Conservation (phyloP, 1,139 yeast genomes). For the Geotrichum reessii region DNA sequence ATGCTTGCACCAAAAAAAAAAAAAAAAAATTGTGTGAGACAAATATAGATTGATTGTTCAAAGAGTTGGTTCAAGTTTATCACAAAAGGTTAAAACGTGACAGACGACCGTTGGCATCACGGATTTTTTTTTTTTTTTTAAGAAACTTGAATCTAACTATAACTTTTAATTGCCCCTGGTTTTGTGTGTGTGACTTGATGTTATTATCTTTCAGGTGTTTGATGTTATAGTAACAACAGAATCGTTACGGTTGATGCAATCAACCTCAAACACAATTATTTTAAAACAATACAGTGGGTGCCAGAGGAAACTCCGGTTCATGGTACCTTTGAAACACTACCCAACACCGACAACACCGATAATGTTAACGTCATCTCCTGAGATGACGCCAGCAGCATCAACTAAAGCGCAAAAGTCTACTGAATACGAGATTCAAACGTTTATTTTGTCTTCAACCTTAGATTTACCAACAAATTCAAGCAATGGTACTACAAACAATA, state of each 20-base stretch:
- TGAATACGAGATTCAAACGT: neutral
- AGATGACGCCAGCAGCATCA: neutral
- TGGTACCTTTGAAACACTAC: neutral
- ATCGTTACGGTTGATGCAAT: neutral
- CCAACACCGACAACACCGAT: neutral
- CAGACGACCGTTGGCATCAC: no score
- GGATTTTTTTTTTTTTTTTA: no score
- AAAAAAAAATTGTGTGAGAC: no score
- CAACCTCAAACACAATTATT: neutral
- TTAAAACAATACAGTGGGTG: neutral
- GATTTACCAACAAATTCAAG: neutral
- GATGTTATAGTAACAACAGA: neutral
- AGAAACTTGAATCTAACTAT: neutral
- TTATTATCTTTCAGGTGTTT: neutral
- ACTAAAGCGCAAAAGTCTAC: neutral
- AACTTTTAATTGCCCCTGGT: no score
- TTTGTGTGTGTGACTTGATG: neutral
- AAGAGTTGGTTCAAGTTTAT: no score
- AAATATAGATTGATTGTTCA: no score
- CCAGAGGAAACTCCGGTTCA: neutral
- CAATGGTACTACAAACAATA: neutral
- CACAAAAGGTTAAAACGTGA: no score
- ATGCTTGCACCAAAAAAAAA: no score
- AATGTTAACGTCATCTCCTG: neutral
- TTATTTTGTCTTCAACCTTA: neutral